These are phyloP conservation scores for Tetrapisispora namnaoensis DNA, from an alignment of 805 yeast species.

Conservation along the genomic window DNA sequence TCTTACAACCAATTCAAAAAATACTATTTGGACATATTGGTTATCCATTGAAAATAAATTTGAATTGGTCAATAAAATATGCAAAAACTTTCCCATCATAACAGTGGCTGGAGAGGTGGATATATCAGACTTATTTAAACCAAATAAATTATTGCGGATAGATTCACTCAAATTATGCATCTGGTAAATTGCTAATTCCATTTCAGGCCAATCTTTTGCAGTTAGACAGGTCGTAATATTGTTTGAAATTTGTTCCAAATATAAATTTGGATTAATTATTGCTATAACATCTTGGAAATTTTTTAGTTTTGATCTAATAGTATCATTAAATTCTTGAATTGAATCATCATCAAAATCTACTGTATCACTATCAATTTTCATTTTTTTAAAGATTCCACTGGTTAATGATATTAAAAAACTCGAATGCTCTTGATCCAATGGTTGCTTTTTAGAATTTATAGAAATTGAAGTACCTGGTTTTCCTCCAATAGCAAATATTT, in stretches of 20 bases:
- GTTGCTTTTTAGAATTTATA: slow-evolving; percentile 27
- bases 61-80: slow-evolving; percentile 20
- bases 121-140: slow-evolving; percentile 56
- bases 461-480: slow-evolving; percentile 33
- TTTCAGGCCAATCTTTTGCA: slow-evolving; percentile 57
- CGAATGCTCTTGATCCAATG: slow-evolving; percentile 30
- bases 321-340: slow-evolving; percentile 68
- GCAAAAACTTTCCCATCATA: slow-evolving; percentile 30
- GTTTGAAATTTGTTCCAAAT: slow-evolving; percentile 47
- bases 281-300: slow-evolving; percentile 78
- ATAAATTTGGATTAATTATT: slow-evolving; percentile 48
- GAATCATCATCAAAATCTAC: slow-evolving; percentile 67
- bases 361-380: slow-evolving; percentile 70
- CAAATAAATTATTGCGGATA: slow-evolving; percentile 66
- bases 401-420: slow-evolving; percentile 56
- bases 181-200: slow-evolving; percentile 82
- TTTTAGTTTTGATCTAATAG: slow-evolving; percentile 57
- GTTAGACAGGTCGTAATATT: slow-evolving; percentile 40
- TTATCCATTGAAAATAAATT: slow-evolving; percentile 46
- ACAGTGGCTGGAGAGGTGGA: slow-evolving; percentile 54
- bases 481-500: slow-evolving; percentile 33
- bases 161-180: slow-evolving; percentile 71
- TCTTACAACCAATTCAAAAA: slow-evolving; percentile 77
- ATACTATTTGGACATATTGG: slow-evolving; percentile 70
- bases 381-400: slow-evolving; percentile 61